These are phyloP conservation scores for Graphilbum sp. DNA, from an alignment of 2,329 filamentous ascomycete genomes.

Conservation along the genomic window DNA sequence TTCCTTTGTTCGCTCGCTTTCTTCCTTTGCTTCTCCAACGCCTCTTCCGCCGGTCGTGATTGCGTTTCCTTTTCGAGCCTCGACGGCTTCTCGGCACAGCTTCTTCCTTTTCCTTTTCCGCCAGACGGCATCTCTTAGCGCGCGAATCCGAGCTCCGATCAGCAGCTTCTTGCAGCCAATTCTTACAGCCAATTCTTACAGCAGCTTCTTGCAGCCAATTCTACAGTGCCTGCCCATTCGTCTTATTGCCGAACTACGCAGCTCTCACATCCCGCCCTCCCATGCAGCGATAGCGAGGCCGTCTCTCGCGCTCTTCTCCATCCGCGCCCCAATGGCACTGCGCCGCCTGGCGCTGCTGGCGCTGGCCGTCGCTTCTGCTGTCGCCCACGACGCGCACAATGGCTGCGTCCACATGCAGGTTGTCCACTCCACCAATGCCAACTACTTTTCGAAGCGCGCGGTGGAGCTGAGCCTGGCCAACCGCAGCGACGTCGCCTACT, in stretches of 20 bases:
- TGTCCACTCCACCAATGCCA: conserved; percentile 24
- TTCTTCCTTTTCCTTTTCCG: conserved; percentile 36
- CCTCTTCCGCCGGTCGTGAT: no score
- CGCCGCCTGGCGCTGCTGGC: neutral
- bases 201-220: no score
- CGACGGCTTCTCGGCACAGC: conserved; percentile 24
- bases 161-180: no score
- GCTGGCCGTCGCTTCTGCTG: neutral
- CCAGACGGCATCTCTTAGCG: no score
- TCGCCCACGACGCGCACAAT: conserved; percentile 8
- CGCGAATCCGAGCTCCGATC: no score
- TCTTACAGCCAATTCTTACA: no score
- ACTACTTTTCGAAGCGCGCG: conserved; percentile 24
- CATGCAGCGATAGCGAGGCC: neutral
- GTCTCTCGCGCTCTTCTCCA: neutral
- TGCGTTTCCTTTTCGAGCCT: conserved; percentile 19
- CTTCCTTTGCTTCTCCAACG: no score
- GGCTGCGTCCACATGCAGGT: conserved; percentile 24
- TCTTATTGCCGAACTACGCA: no score
- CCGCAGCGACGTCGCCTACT: conserved; percentile 36
- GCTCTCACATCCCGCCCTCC: no score
- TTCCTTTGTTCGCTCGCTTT: no score
- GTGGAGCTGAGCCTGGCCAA: conserved; percentile 30
- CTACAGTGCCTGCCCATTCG: no score
- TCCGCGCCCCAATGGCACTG: neutral